Evolutionary conservation across 2,329 filamentous ascomycete genomes (phyloP).

Genomic region (Fonsecaea nubica): DNA sequence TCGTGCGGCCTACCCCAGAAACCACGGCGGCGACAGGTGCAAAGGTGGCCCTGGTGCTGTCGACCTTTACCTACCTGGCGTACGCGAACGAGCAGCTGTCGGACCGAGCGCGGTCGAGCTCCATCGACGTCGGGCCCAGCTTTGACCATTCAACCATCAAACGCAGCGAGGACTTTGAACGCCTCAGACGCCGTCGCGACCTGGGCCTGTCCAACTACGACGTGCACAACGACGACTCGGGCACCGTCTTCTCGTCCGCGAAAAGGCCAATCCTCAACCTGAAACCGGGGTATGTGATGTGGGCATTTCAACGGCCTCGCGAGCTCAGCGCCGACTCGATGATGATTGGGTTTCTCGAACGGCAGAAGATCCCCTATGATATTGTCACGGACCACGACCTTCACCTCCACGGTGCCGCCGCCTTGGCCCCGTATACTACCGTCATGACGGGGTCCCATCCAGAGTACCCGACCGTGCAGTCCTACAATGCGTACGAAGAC

Average conservation of each 20-base stretch:
- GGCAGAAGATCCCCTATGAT: conserved; percentile 44
- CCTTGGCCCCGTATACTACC: conserved; percentile 38
- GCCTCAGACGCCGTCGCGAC: conserved; percentile 44
- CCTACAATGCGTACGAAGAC: conserved; percentile 42
- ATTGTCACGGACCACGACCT: conserved; percentile 50
- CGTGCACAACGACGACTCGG: conserved; percentile 48
- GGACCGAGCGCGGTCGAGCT: conserved; percentile 42
- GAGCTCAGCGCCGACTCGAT: conserved; percentile 49
- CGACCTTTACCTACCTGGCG: conserved; percentile 50
- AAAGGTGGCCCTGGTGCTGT: conserved; percentile 44
- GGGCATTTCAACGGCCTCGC: conserved; percentile 47
- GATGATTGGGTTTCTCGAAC: conserved; percentile 48
- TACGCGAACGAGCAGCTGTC: conserved; percentile 51
- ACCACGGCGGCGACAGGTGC: conserved; percentile 23
- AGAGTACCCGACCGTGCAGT: conserved; percentile 45
- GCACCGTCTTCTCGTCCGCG: conserved; percentile 43
- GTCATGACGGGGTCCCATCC: conserved; percentile 47
- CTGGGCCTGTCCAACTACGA: conserved; percentile 50
- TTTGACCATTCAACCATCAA: conserved; percentile 21
- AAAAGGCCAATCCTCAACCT: conserved; percentile 50
- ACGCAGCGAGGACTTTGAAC: conserved; percentile 37
- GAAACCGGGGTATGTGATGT: conserved; percentile 48
- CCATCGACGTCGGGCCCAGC: conserved; percentile 29
- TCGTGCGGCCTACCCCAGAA: conserved; percentile 44
- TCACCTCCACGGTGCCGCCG: conserved; percentile 38